Conservation (phyloP, 306 rosid species). For the Arachis hypogaea region DNA sequence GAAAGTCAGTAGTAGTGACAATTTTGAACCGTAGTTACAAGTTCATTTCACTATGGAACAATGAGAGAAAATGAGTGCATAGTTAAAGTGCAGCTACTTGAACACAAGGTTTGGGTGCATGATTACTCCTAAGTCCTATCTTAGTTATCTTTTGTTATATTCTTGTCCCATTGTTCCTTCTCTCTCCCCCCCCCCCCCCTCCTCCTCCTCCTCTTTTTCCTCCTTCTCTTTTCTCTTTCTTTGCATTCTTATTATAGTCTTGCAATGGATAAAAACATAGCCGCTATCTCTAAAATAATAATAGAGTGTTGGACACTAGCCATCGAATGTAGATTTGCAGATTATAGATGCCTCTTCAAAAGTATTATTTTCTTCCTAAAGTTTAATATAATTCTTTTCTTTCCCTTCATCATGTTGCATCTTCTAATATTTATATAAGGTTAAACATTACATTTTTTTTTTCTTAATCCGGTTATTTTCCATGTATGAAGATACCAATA, state of each 20-base stretch:
- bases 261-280: conserved; percentile 11
- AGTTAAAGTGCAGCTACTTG: not conserved
- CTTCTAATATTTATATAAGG: conserved; percentile 31
- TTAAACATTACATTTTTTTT: conserved; percentile 23
- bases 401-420: conserved; percentile 10
- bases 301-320: not conserved
- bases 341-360: conserved; percentile 35
- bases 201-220: not conserved
- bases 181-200: not conserved
- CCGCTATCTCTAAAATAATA: not conserved
- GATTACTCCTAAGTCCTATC: not conserved
- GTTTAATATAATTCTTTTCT: not conserved
- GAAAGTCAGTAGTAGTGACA: not conserved
- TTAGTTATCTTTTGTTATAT: not conserved
- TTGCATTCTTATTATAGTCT: not conserved
- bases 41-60: not conserved
- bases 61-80: not conserved
- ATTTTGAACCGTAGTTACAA: not conserved
- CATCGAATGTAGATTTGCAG: conserved; percentile 20
- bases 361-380: conserved; percentile 13
- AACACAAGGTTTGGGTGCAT: not conserved
- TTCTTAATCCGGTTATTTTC: conserved; percentile 39
- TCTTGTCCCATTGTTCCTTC: conserved; percentile 9
- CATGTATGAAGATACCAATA: conserved; percentile 36
- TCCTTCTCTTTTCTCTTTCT: no score